Evolutionary conservation across 768 basidiomycete genomes (phyloP).

Genomic region (Hericium rajendrae): DNA sequence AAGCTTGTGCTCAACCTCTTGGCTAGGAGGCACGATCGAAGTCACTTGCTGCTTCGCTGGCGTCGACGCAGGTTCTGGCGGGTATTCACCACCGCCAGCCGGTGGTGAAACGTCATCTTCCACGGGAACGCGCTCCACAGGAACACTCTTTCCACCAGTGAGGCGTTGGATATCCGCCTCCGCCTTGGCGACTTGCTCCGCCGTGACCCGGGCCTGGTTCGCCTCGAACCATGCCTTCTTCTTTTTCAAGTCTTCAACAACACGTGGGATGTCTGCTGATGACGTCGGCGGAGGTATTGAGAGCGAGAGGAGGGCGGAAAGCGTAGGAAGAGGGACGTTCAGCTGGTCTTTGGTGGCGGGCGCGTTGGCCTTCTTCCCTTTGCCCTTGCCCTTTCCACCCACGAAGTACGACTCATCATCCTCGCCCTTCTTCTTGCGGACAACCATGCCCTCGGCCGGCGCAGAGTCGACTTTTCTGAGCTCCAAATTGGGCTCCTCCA

Average conservation of each 20-base stretch:
- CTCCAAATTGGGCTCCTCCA: slow-evolving; percentile 73
- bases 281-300: slow-evolving; percentile 87
- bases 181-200: slow-evolving; percentile 73
- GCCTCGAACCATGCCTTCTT: slow-evolving; percentile 95
- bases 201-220: slow-evolving; percentile 75
- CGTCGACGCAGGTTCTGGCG: slow-evolving; percentile 37
- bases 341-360: slow-evolving; percentile 30
- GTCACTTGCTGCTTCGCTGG: slow-evolving; percentile 26
- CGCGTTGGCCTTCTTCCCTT: slow-evolving; percentile 45
- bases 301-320: slow-evolving; percentile 77
- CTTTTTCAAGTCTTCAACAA: slow-evolving; percentile 82
- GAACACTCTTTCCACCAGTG: slow-evolving; percentile 32
- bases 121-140: slow-evolving; percentile 20
- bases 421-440: slow-evolving; percentile 87
- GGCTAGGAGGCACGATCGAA: slow-evolving; percentile 26
- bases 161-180: slow-evolving; percentile 66
- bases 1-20: slow-evolving; percentile 33
- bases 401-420: slow-evolving; percentile 78
- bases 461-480: slow-evolving; percentile 71
- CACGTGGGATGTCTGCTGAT: slow-evolving; percentile 64
- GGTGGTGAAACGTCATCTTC: slow-evolving; percentile 27
- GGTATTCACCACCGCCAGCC: slow-evolving; percentile 30
- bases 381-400: slow-evolving; percentile 51
- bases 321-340: slow-evolving; percentile 76
- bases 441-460: slow-evolving; percentile 53